Evolutionary conservation across 140 eudicot species (phyloP).

Genomic region (Bidens hawaiensis): DNA sequence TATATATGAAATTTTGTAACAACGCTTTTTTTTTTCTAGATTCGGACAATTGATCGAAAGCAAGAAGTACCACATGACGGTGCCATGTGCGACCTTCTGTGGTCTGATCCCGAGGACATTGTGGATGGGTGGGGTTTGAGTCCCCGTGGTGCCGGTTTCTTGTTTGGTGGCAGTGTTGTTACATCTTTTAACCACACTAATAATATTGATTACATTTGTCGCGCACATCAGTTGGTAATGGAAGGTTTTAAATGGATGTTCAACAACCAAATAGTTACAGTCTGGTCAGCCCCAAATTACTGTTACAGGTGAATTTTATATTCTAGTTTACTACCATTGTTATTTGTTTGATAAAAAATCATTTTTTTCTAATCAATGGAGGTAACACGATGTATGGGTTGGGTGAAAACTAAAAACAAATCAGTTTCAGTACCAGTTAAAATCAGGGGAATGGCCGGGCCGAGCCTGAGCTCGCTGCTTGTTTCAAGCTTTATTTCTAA

Average conservation of each 20-base stretch:
- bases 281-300: constrained; percentile 99
- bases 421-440: background rate
- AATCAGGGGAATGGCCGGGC: too few species aligned
- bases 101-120: constrained; percentile 98
- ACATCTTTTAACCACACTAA: constrained; percentile 77
- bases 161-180: constrained; percentile 95
- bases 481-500: too few species aligned
- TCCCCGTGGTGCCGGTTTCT: constrained; percentile 99
- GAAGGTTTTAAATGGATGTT: constrained; percentile 99
- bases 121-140: constrained; percentile 99
- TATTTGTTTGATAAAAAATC: background rate
- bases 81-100: constrained; percentile 96
- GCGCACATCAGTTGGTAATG: constrained; percentile 98
- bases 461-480: too few species aligned
- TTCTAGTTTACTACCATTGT: background rate
- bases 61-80: constrained; percentile 99
- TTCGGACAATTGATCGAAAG: constrained; percentile 86
- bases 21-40: constrained; percentile 45
- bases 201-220: constrained; percentile 88
- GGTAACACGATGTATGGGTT: background rate
- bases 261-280: constrained; percentile 90
- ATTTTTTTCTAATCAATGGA: background rate
- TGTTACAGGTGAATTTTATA: constrained; percentile 65
- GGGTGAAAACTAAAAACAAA: background rate
- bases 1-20: background rate